Conservation (phyloP, 768 basidiomycete species). For the Mycena filopes region DNA sequence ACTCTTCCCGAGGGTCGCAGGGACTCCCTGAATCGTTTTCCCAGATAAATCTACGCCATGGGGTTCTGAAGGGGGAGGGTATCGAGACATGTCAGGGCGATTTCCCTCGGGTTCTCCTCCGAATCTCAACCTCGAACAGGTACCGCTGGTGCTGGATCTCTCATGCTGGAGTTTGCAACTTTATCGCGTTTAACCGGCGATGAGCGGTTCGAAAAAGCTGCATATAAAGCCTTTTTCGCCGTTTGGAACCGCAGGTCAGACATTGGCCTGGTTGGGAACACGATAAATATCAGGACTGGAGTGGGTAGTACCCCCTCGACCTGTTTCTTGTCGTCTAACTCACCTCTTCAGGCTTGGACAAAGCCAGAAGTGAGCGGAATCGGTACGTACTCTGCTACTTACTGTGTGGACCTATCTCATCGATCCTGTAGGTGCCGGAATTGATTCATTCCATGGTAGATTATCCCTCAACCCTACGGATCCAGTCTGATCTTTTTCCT, state of each 20-base stretch:
- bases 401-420: neutral
- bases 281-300: conserved; percentile 84
- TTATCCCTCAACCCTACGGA: neutral
- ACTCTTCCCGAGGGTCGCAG: conserved; percentile 20
- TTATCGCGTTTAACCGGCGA: conserved; percentile 92
- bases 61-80: conserved; percentile 80
- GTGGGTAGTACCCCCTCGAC: conserved; percentile 51
- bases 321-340: conserved; percentile 16
- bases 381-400: conserved; percentile 47
- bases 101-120: neutral
- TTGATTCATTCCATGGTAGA: conserved; percentile 84
- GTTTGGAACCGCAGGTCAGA: conserved; percentile 92
- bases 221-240: conserved; percentile 90
- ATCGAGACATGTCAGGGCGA: conserved; percentile 79
- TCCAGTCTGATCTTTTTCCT: neutral
- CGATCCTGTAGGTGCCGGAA: conserved; percentile 70
- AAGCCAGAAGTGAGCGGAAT: conserved; percentile 82
- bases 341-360: conserved; percentile 69
- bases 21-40: conserved; percentile 16
- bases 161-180: conserved; percentile 95
- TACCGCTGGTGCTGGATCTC: conserved; percentile 91
- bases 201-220: conserved; percentile 88
- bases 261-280: conserved; percentile 89
- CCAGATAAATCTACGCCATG: conserved; percentile 86
- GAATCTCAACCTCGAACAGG: conserved; percentile 54